phyloP scores from a whole-genome alignment of 805 yeast genomes.

The Wilhelminamyces savonicus region DNA sequence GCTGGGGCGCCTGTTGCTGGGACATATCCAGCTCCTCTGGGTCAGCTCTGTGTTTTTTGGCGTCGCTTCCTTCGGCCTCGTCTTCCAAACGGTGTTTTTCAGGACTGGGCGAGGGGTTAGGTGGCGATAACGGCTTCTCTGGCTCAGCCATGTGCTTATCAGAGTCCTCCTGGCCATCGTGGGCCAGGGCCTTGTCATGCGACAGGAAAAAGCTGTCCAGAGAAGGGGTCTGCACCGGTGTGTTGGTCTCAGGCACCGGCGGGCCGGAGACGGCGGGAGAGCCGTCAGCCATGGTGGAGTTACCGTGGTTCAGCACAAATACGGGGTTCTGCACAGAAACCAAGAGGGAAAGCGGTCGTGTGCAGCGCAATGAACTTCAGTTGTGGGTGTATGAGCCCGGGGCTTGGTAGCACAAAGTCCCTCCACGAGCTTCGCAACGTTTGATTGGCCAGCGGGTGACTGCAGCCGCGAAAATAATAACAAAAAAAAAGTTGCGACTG shows the following conservation, averaged over 20 bases:
- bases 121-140: conserved; percentile 39
- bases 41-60: conserved; percentile 16
- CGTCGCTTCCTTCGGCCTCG: conserved; percentile 12
- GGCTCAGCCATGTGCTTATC: conserved; percentile 9
- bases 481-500: too few relatives aligned
- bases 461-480: too few relatives aligned
- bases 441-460: too few relatives aligned
- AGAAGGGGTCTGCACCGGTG: conserved; percentile 35
- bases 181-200: conserved; percentile 9
- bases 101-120: conserved; percentile 40
- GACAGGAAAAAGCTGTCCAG: conserved; percentile 23
- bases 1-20: conserved; percentile 5
- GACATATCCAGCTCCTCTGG: conserved; percentile 3
- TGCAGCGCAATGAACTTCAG: too few relatives aligned
- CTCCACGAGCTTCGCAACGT: too few relatives aligned
- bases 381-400: too few relatives aligned
- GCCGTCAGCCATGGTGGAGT: too few relatives aligned
- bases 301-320: too few relatives aligned
- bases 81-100: conserved; percentile 27
- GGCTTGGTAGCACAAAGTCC: too few relatives aligned
- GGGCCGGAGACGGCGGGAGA: too few relatives aligned
- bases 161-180: conserved; percentile 2
- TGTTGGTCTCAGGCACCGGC: conserved; percentile 4
- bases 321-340: too few relatives aligned
- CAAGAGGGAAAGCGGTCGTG: too few relatives aligned